Evolutionary conservation across 768 basidiomycete genomes (phyloP).

Genomic region (Neoboletus subvelutipes): DNA sequence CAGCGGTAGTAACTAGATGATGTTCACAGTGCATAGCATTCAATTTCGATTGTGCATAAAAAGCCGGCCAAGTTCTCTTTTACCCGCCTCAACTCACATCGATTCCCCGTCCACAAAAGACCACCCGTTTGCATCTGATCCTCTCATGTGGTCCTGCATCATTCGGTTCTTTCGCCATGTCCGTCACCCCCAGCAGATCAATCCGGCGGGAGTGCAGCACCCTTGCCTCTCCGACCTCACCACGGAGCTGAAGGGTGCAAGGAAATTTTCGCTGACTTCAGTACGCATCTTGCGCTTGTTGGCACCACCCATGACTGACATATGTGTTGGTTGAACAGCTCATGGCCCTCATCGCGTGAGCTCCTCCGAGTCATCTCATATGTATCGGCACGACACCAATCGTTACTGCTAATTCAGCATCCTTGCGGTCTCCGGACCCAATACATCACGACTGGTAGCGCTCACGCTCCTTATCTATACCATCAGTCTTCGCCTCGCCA

Average conservation of each 20-base stretch:
- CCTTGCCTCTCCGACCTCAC: not conserved
- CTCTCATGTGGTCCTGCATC: too few relatives aligned
- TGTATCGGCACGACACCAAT: not conserved
- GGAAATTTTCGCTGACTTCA: slow-evolving; percentile 16
- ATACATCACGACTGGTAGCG: not conserved
- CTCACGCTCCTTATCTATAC: slow-evolving; percentile 26
- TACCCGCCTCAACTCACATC: too few relatives aligned
- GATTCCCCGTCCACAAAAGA: too few relatives aligned
- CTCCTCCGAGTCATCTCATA: not conserved
- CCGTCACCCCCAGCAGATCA: not conserved
- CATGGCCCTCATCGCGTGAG: slow-evolving; percentile 19
- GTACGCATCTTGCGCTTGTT: slow-evolving; percentile 3
- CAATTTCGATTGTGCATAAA: too few relatives aligned
- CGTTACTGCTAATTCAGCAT: not conserved
- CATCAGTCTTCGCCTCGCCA: slow-evolving; percentile 19
- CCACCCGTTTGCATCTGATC: too few relatives aligned
- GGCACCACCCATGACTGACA: not conserved
- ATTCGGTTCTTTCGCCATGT: too few relatives aligned
- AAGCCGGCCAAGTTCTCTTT: too few relatives aligned
- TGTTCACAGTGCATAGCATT: slow-evolving; percentile 14
- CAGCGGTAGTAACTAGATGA: slow-evolving; percentile 25
- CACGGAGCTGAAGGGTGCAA: slow-evolving; percentile 11
- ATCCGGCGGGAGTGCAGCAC: not conserved
- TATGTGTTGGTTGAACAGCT: slow-evolving; percentile 1
- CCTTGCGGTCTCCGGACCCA: slow-evolving; percentile 12